Conservation (phyloP, 305 asterid genomes). For the Rubia balearica region DNA sequence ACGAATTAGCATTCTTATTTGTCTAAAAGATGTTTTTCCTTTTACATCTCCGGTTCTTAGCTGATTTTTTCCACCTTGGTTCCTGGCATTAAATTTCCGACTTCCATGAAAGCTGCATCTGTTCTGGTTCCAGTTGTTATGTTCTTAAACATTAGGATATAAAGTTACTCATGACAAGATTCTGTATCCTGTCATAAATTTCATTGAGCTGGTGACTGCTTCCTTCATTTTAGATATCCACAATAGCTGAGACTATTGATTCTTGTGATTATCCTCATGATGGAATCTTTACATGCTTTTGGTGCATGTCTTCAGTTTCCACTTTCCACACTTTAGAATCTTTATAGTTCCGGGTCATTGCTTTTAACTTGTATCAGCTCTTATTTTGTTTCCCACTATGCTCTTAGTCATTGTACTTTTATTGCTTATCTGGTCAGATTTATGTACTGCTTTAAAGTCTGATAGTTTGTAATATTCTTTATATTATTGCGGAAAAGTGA, state of each 20-base stretch:
- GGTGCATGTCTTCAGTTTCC: background rate
- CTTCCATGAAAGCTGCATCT: background rate
- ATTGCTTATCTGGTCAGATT: background rate
- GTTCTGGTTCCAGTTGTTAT: background rate
- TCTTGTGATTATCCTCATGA: background rate
- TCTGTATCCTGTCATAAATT: background rate
- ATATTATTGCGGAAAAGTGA: background rate
- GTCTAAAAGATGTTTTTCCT: background rate
- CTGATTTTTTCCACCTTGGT: background rate
- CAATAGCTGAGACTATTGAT: background rate
- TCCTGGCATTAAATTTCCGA: background rate
- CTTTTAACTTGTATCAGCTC: background rate
- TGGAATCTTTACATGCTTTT: background rate
- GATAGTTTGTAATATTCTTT: background rate
- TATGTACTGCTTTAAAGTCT: background rate
- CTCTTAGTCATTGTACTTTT: background rate
- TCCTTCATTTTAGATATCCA: background rate
- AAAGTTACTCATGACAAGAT: background rate
- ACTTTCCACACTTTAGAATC: background rate
- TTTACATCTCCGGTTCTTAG: background rate
- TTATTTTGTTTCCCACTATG: background rate
- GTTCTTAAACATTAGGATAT: background rate
- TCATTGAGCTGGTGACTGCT: background rate
- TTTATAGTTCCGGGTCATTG: background rate
- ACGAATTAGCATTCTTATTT: background rate